Base-by-base conservation (phyloP, 2,329 filamentous ascomycete species). In the Gaeumannomyces sp. region DNA sequence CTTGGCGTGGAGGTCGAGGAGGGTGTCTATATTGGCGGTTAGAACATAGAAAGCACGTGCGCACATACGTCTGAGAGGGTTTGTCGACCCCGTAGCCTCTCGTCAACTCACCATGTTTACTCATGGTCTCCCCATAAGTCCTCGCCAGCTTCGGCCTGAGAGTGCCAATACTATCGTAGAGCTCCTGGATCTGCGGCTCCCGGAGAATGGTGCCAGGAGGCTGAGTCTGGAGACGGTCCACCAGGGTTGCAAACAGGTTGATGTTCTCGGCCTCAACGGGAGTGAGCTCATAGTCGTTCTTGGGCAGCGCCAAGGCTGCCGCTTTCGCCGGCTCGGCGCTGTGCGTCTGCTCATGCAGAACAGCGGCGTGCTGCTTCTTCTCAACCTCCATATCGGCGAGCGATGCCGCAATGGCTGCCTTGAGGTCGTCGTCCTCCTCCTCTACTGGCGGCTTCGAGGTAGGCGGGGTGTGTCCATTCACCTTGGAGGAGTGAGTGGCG, bases 41-140 rank as follows among this genome's bases (percentile, higher is more conserved):
- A 62, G 60, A n/a, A 27, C 35, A 38, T 13, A 19, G n/a, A 5
- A n/a, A 29, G n/a, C 35, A 19, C 29, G 27, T 31, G 5, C n/a
- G 38, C 22, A 2, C 10, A 16, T n/a, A n/a, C 3, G 0, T 27
- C 27, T 16, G 8, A 22, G 53, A 61, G 27, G 25, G 31, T 29
- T 16, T 22, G 29, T 6, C 62, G n/a, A n/a, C n/a, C 11, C 13
- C 33, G 4, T 13, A n/a, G 8, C 29, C 28, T 4, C 28, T 3
- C n/a, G 14, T 22, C 38, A 33, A 78, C 86, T 74, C 80, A 92
- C 92, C 93, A 76, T 98, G 95, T 77, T 99, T 99, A 85, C 95
- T 98, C 95, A 99, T 98, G 0, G 95, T 97, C 79, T 99, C 95
- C 64, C 95, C 95, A 73, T 98, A 97, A 0, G 94, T 97, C 65